These are phyloP conservation scores for Globisporangium okanoganense DNA, from an alignment of 352 stramenopile genomes.

Conservation along the genomic window DNA sequence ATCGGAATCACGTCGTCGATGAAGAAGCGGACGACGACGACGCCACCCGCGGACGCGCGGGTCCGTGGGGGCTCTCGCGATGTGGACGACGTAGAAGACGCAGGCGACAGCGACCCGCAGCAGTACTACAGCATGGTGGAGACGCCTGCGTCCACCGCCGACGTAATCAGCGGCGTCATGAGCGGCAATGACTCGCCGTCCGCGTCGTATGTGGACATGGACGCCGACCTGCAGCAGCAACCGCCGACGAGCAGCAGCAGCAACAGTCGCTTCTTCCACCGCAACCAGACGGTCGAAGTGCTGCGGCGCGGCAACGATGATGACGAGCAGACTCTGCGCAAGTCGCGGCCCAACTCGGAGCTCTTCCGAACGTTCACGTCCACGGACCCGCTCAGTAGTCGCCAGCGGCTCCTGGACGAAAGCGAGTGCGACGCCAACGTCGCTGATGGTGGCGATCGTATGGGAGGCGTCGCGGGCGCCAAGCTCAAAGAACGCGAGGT, in stretches of 20 bases:
- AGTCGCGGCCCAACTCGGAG: constrained; percentile 47
- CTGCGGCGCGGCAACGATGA: constrained; percentile 30
- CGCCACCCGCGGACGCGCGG: constrained; percentile 1
- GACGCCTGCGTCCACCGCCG: constrained; percentile 1
- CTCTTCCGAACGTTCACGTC: constrained; percentile 74
- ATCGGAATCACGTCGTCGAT: background rate
- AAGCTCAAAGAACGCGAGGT: constrained; percentile 11
- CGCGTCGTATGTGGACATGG: constrained; percentile 15
- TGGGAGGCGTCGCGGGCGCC: background rate
- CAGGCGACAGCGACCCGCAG: background rate
- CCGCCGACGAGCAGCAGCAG: constrained; percentile 9
- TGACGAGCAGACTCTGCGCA: constrained; percentile 28
- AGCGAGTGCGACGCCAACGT: constrained; percentile 20
- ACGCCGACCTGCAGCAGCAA: constrained; percentile 16
- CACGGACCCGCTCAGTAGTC: constrained; percentile 52
- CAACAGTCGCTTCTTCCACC: constrained; percentile 46
- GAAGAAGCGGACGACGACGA: constrained; percentile 6
- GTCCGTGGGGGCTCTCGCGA: background rate
- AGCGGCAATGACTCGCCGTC: constrained; percentile 17
- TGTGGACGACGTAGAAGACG: background rate
- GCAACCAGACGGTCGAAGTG: constrained; percentile 74
- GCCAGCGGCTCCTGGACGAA: constrained; percentile 55
- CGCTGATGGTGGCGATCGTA: background rate
- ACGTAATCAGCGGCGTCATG: constrained; percentile 13
- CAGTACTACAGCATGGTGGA: constrained; percentile 17